Evolutionary conservation across 1,284 basidiomycete species (phyloP).

Genomic region (Puccinia polysora): DNA sequence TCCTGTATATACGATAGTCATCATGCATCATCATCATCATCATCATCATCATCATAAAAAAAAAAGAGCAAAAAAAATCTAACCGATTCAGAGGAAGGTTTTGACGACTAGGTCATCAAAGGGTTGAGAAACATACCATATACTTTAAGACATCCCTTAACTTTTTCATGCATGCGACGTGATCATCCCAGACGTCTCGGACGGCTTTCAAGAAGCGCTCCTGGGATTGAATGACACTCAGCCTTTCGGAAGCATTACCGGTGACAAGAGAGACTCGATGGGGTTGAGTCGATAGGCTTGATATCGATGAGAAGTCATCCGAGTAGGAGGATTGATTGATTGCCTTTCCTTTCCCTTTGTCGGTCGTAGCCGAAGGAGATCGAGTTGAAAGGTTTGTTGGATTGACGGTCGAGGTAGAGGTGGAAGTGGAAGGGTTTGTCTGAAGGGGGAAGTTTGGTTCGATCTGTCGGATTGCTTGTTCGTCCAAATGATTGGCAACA

Average conservation of each 20-base stretch:
- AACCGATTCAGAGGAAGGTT: slow-evolving; percentile 38
- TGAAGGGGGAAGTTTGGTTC: slow-evolving; percentile 71
- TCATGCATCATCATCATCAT: no score
- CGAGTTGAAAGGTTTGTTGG: slow-evolving; percentile 57
- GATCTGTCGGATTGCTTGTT: slow-evolving; percentile 70
- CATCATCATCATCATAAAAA: no score
- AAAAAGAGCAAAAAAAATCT: no score
- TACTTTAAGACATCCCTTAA: slow-evolving; percentile 88
- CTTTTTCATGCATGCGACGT: slow-evolving; percentile 81
- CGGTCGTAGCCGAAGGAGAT: slow-evolving; percentile 45
- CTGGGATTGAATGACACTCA: slow-evolving; percentile 51
- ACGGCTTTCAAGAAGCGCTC: slow-evolving; percentile 78
- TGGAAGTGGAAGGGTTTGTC: slow-evolving; percentile 56
- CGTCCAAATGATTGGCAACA: slow-evolving; percentile 75
- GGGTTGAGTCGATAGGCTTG: slow-evolving; percentile 23
- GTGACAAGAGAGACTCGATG: slow-evolving; percentile 1
- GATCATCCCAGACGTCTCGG: slow-evolving; percentile 87
- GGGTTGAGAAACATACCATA: slow-evolving; percentile 71
- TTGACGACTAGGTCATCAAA: background rate
- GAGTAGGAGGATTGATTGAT: slow-evolving; percentile 38
- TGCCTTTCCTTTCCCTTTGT: slow-evolving; percentile 47
- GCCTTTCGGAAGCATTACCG: slow-evolving; percentile 48
- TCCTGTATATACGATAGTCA: no score
- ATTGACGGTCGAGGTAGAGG: slow-evolving; percentile 60
- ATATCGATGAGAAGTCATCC: slow-evolving; percentile 18